These are phyloP conservation scores for Sechiopsis laciniata DNA, from an alignment of 306 rosid genomes.

Conservation along the genomic window DNA sequence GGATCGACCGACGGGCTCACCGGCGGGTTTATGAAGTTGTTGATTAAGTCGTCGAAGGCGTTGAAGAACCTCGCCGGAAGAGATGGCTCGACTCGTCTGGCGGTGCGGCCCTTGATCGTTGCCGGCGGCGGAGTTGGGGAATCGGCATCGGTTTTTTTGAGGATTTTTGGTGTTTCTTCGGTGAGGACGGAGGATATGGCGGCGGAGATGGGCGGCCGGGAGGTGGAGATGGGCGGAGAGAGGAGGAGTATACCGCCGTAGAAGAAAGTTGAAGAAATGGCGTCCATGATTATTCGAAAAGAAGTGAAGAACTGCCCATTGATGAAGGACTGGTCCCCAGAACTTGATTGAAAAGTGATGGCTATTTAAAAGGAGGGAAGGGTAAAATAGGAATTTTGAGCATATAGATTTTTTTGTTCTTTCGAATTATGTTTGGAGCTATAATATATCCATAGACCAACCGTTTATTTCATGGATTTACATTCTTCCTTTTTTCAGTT, in stretches of 20 bases:
- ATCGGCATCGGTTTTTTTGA: not conserved
- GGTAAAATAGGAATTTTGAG: not conserved
- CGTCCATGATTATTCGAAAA: not conserved
- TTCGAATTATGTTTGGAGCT: not conserved
- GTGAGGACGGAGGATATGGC: slow-evolving; percentile 11
- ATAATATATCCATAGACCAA: too few species aligned
- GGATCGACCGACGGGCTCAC: slow-evolving; percentile 50
- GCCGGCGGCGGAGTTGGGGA: not conserved
- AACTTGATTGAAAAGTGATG: not conserved
- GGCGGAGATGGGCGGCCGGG: not conserved
- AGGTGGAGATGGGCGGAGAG: slow-evolving; percentile 10
- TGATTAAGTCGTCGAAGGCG: slow-evolving; percentile 56
- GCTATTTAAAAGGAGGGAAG: not conserved
- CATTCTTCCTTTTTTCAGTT: too few species aligned
- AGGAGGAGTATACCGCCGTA: not conserved
- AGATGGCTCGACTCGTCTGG: slow-evolving; percentile 18
- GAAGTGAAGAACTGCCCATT: not conserved
- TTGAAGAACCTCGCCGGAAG: slow-evolving; percentile 39
- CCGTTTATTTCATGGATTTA: too few species aligned
- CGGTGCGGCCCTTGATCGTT: not conserved
- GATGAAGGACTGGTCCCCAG: not conserved
- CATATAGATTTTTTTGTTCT: too few species aligned
- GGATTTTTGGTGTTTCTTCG: slow-evolving; percentile 1
- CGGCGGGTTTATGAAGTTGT: slow-evolving; percentile 81
- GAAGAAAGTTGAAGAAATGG: slow-evolving; percentile 19